Conservation (phyloP, 305 asterid species). For the Euphrasia arctica region DNA sequence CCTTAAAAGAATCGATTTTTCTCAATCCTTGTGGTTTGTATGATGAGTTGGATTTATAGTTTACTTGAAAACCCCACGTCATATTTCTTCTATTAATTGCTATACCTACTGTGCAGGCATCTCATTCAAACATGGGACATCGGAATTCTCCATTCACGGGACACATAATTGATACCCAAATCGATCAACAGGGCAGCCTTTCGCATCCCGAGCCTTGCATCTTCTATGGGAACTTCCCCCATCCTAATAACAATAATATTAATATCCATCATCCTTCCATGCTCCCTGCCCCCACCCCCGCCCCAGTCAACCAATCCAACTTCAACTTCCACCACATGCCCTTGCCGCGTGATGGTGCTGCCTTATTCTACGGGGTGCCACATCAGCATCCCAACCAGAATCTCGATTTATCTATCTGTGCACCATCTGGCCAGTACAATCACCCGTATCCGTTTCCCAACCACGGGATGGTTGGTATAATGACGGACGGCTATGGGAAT, state of each 20-base stretch:
- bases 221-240: constrained; percentile 58
- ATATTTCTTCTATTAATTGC: constrained; percentile 9
- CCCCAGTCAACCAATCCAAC: constrained; percentile 17
- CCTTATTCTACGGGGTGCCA: constrained; percentile 52
- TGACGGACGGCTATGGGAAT: neutral
- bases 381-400: constrained; percentile 23
- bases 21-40: neutral
- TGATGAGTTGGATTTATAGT: neutral
- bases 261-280: constrained; percentile 37
- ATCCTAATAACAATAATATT: constrained; percentile 28
- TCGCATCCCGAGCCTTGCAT: constrained; percentile 21
- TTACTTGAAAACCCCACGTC: neutral
- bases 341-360: constrained; percentile 40
- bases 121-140: constrained; percentile 55
- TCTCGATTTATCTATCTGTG: constrained; percentile 18
- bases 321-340: constrained; percentile 53
- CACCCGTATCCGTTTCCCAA: constrained; percentile 35
- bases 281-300: constrained; percentile 35
- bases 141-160: constrained; percentile 51
- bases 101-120: constrained; percentile 41
- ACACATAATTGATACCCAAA: constrained; percentile 21
- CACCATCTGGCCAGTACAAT: constrained; percentile 59
- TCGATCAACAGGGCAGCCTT: constrained; percentile 50
- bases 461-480: constrained; percentile 49
- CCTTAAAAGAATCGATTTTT: neutral